phyloP scores from a whole-genome alignment of 805 yeast species.

The Zygoascus ofunaensis region DNA sequence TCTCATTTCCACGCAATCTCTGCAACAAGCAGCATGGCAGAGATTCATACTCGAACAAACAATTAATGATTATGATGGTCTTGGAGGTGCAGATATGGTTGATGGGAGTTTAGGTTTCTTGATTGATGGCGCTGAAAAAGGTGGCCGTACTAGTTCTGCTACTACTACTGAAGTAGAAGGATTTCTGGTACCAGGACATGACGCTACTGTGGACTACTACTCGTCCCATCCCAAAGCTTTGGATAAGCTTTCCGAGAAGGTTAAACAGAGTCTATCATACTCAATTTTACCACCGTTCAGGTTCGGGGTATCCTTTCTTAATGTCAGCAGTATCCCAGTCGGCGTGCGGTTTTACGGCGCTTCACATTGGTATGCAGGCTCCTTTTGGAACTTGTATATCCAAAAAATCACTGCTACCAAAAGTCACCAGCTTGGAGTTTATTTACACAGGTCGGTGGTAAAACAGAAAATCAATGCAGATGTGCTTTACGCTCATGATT shows the following conservation, averaged over 20 bases:
- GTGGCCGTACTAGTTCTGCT: too few relatives aligned
- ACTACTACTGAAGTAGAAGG: slow-evolving; percentile 32
- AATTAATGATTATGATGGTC: slow-evolving; percentile 29
- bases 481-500: neutral
- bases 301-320: slow-evolving; percentile 43
- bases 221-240: neutral
- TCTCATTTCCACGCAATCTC: too few relatives aligned
- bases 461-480: neutral
- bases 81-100: slow-evolving; percentile 1
- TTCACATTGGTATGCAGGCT: slow-evolving; percentile 53
- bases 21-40: slow-evolving; percentile 44
- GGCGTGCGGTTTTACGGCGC: slow-evolving; percentile 43
- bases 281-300: slow-evolving; percentile 45
- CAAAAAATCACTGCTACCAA: slow-evolving; percentile 37
- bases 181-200: slow-evolving; percentile 8
- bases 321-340: slow-evolving; percentile 36
- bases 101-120: too few relatives aligned
- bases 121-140: slow-evolving; percentile 13
- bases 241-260: neutral
- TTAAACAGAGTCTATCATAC: slow-evolving; percentile 2
- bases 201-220: slow-evolving; percentile 15
- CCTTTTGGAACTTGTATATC: slow-evolving; percentile 48
- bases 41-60: slow-evolving; percentile 36
- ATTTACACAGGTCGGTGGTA: slow-evolving; percentile 34
- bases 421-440: slow-evolving; percentile 46